Evolutionary conservation across 805 yeast genomes (phyloP), one percentile per base, ranked within the genome.

Genomic region (Candida glaebosa): DNA sequence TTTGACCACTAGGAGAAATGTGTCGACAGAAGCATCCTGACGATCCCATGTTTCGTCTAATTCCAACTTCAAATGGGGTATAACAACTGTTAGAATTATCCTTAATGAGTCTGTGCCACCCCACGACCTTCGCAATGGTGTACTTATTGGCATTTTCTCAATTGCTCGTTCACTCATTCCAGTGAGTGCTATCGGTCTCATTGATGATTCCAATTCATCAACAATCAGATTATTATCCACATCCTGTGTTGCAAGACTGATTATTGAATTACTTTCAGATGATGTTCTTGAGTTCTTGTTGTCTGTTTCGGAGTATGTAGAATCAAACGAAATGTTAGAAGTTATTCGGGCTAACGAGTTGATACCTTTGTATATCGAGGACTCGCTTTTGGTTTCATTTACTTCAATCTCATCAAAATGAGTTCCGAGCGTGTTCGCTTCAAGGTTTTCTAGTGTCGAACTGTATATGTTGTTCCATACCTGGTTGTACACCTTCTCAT

Each of bases 131-230:
- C 66, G 63, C 31, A 82, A 53, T 2, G 82, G 71, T 3, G 76
- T 69, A 45, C 74, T 73, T 28, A 61, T 59, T 0, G 81, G 78
- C 24, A 69, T 59, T 46, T 82, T 82, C 12, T 77, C 75, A 34
- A 69, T 71, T 1, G 83, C 80, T 38, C 67, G 75, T 14, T 54
- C 51, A 0, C 86, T 76, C 86, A 82, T 79, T 3, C 87, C 87
- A 1, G 69, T 57, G 3, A 83, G 84, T 9, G 69, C 72, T 18
- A 57, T 65, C 4, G 85, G 80, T 40, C 76, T 57, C 38, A 78
- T 56, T 3, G 71, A 65, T 26, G 54, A 60, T 28, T 68, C 71
- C 28, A 67, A 63, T n/a, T 55, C 67, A 18, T 55, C 52, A 18
- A 25, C 18, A n/a, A 38, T 41, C 4, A 36, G 3, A 2, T 10